Evolutionary conservation across 2,329 filamentous ascomycete species (phyloP).

Genomic region (Aspergillus ochraceoroseus): DNA sequence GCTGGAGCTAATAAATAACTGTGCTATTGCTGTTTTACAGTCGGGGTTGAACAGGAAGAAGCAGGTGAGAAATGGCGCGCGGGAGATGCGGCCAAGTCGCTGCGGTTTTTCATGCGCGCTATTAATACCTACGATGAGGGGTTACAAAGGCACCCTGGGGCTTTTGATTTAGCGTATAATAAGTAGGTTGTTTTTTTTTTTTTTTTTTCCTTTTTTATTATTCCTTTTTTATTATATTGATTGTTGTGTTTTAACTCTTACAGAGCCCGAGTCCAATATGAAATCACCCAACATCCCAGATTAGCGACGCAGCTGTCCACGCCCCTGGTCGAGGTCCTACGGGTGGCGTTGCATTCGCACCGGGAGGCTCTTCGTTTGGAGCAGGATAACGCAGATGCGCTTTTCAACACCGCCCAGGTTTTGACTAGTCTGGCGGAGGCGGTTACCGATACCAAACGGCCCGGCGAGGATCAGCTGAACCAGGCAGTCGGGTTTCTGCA

Average conservation of each 20-base stretch:
- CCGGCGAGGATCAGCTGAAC: slow-evolving; percentile 38
- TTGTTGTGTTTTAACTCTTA: neutral
- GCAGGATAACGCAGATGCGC: slow-evolving; percentile 59
- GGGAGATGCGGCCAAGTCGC: slow-evolving; percentile 63
- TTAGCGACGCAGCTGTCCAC: slow-evolving; percentile 56
- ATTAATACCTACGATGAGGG: slow-evolving; percentile 63
- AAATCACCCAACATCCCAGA: slow-evolving; percentile 62
- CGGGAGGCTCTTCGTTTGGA: slow-evolving; percentile 57
- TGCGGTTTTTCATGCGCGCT: slow-evolving; percentile 56
- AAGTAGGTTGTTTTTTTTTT: slow-evolving; percentile 51
- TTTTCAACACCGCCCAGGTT: slow-evolving; percentile 69
- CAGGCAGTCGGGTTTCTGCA: slow-evolving; percentile 53
- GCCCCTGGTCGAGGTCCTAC: slow-evolving; percentile 52
- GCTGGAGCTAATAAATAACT: too few relatives aligned
- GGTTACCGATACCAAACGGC: slow-evolving; percentile 50
- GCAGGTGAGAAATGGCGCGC: slow-evolving; percentile 69
- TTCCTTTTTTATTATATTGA: too few relatives aligned
- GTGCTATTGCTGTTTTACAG: too few relatives aligned
- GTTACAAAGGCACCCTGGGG: slow-evolving; percentile 54
- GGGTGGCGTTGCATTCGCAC: slow-evolving; percentile 60
- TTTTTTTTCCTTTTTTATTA: neutral
- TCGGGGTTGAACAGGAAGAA: slow-evolving; percentile 65
- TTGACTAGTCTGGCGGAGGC: slow-evolving; percentile 62
- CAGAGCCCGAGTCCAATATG: slow-evolving; percentile 64
- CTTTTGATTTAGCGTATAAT: slow-evolving; percentile 70